These are phyloP conservation scores for Ilyonectria destructans DNA, from an alignment of 2,329 filamentous ascomycete genomes.

Conservation along the genomic window DNA sequence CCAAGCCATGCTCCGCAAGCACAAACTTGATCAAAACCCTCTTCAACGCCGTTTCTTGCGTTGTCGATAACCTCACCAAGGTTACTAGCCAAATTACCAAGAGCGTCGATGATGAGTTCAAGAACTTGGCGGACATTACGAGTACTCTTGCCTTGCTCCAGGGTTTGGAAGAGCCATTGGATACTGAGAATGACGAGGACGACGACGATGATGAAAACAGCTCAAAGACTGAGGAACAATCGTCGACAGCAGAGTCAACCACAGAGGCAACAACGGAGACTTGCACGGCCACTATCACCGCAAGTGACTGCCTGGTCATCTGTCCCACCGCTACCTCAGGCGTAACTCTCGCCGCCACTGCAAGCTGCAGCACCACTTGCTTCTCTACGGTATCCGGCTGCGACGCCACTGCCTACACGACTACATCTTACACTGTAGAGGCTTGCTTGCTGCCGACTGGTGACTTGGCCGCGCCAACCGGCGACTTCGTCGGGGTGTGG, in stretches of 20 bases:
- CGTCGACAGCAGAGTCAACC: background rate
- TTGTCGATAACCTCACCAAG: background rate
- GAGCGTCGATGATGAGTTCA: conserved; percentile 1
- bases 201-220: conserved; percentile 7
- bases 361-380: background rate
- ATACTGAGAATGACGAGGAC: background rate
- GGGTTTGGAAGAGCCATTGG: conserved; percentile 1
- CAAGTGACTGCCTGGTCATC: background rate
- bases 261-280: conserved; percentile 6
- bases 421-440: background rate
- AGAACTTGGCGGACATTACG: background rate
- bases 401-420: background rate
- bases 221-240: background rate
- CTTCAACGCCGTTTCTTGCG: conserved; percentile 6
- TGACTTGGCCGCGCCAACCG: background rate
- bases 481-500: background rate
- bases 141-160: background rate
- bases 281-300: background rate
- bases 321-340: background rate
- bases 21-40: conserved; percentile 3
- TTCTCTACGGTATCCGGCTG: background rate
- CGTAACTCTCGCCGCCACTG: background rate
- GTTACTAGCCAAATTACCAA: background rate
- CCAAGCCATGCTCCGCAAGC: conserved; percentile 4
- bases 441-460: background rate